Conservation (phyloP, 192 early-diverging fungal species). For the Dissophora ornata region DNA sequence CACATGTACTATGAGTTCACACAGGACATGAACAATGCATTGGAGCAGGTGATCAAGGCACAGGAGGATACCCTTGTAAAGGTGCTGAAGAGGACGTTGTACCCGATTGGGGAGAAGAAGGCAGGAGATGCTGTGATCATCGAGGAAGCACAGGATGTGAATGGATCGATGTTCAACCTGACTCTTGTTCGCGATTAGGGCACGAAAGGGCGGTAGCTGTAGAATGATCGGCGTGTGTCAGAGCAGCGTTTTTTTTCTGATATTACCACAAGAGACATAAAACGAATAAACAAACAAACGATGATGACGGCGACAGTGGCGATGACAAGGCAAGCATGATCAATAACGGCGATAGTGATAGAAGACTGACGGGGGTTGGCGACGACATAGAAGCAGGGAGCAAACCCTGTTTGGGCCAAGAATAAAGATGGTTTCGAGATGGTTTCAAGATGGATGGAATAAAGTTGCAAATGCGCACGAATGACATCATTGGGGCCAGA, state of each 20-base stretch:
- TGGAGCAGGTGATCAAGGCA: constrained; percentile 75
- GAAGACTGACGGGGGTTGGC: too few relatives aligned
- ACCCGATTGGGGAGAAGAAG: constrained; percentile 45
- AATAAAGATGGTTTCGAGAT: too few relatives aligned
- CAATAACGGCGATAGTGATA: too few relatives aligned
- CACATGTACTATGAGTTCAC: constrained; percentile 83
- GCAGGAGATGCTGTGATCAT: constrained; percentile 69
- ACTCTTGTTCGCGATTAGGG: constrained; percentile 66
- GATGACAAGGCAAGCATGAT: neutral
- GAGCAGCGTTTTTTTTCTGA: too few relatives aligned
- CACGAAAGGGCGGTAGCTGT: neutral
- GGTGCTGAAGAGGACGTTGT: constrained; percentile 78
- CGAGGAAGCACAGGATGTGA: constrained; percentile 88
- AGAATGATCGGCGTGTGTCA: too few relatives aligned
- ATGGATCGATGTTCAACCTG: constrained; percentile 82
- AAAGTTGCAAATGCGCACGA: too few relatives aligned
- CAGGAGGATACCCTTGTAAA: constrained; percentile 81
- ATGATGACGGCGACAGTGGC: neutral
- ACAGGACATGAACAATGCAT: constrained; percentile 72
- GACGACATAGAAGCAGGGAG: too few relatives aligned
- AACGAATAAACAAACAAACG: neutral
- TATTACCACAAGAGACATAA: neutral
- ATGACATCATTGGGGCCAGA: neutral
- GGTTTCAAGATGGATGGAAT: too few relatives aligned
- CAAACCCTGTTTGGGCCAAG: too few relatives aligned